Percentiles rank a stretch among this genome's conserved stretches.
These are phyloP conservation scores for Avicennia marina DNA, from an alignment of 257 asterid genomes.

Conservation along the genomic window DNA sequence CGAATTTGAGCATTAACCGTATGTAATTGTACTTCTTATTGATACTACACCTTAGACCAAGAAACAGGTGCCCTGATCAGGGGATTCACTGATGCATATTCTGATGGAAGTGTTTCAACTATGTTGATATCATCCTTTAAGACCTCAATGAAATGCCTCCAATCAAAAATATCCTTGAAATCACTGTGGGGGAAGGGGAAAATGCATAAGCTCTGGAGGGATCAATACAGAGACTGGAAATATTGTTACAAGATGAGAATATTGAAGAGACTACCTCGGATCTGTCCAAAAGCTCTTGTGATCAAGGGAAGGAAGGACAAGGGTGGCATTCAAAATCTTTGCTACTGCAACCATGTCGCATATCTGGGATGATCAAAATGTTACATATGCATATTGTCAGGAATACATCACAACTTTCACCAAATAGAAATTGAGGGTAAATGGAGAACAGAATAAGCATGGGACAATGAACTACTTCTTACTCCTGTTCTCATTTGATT, in stretches of 20 bases:
- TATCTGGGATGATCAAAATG: conserved; percentile 64
- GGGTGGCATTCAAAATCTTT: conserved; percentile 87
- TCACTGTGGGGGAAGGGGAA: too few relatives aligned
- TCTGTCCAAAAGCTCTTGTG: conserved; percentile 95
- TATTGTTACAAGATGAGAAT: background rate
- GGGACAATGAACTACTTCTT: too few relatives aligned
- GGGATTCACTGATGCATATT: conserved; percentile 36
- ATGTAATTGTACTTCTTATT: background rate
- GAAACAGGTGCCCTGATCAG: conserved; percentile 58
- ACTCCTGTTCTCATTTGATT: background rate
- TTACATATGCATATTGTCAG: background rate
- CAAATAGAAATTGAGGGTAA: too few relatives aligned
- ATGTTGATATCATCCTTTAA: conserved; percentile 21
- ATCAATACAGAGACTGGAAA: background rate
- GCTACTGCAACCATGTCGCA: conserved; percentile 98
- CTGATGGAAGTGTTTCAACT: conserved; percentile 28
- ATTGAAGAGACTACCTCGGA: conserved; percentile 52
- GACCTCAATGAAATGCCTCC: conserved; percentile 60
- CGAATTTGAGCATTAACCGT: background rate
- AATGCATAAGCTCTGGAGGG: too few relatives aligned
- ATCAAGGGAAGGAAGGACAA: conserved; percentile 94
- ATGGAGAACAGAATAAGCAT: too few relatives aligned
- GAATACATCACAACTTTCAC: background rate
- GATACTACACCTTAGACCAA: conserved; percentile 48
- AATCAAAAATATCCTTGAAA: conserved; percentile 70